Evolutionary conservation across 148 eudicot species (phyloP), one percentile per base, ranked within the genome.

Genomic region (Fallopia convolvulus): DNA sequence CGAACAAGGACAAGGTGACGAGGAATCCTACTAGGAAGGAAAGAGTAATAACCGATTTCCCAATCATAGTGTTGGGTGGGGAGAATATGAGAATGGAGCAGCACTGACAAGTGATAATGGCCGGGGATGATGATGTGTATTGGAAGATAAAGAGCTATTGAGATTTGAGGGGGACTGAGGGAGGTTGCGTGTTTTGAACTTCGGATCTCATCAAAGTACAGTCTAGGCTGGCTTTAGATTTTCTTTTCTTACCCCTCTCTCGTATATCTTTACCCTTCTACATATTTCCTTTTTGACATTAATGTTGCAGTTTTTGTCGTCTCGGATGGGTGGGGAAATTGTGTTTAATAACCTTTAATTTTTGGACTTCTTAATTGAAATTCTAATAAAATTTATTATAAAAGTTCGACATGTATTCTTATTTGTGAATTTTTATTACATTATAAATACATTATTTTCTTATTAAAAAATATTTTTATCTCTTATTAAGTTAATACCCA

Each of bases 1-100:
- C 75, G 56, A 78, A 44, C 39, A 83, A 65, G 10, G 80, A 73
- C 75, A 79, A 87, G 1, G 66, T 60, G 11, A 60, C 66, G 33
- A 60, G 66, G 33, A 60, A 60, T 6, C 66, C 66, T 3, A 60
- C 13, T 15, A 86, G 15, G 75, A 82, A 75, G n/a, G 79, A 42
- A 36, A 83, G 56, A 2, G 53, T 20, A 0, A 83, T 6, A 3
- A 70, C 73, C 15, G 82, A 49, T 81, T 81, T 83, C 30, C 83
- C 79, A 56, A 78, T 83, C 78, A 79, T 81, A 8, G 9, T 53
- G 66, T 60, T 60, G 26, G 36, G 13, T 60, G 66, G 66, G 32
- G 66, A 60, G 66, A 60, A 60, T 21, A 60, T 21, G 66, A 60
- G 66, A 33, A 23, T 21, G 66, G 66, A 60, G 23, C 6, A 18